These are phyloP conservation scores for Seiridium cupressi DNA, from an alignment of 2,329 filamentous ascomycete species.

Conservation along the genomic window DNA sequence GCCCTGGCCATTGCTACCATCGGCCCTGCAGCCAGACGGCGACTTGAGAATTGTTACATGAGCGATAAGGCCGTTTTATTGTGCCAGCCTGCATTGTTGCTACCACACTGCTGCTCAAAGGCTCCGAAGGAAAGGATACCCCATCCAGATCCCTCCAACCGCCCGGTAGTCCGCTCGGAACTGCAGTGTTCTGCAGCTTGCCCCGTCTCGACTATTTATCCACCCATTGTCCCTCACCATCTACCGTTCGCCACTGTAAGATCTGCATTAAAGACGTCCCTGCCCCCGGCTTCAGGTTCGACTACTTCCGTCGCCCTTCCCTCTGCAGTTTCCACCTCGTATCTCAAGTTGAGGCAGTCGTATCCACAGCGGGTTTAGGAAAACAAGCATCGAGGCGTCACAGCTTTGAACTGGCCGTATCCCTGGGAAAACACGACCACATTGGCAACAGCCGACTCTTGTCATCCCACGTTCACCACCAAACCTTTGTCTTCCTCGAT, in stretches of 20 bases:
- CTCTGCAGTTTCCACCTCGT: slow-evolving; percentile 7
- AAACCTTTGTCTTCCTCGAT: not conserved
- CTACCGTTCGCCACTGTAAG: not conserved
- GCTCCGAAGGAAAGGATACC: too few species aligned
- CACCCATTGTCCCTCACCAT: not conserved
- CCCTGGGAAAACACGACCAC: too few species aligned
- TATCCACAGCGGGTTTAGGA: slow-evolving; percentile 1
- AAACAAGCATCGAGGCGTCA: not conserved
- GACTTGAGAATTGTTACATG: too few species aligned
- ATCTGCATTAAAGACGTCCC: not conserved
- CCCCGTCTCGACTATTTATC: not conserved
- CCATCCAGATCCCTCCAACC: not conserved
- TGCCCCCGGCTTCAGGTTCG: not conserved
- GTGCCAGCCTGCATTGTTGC: too few species aligned
- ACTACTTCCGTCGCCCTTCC: slow-evolving; percentile 2
- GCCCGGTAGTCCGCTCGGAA: not conserved
- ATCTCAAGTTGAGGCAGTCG: slow-evolving; percentile 3
- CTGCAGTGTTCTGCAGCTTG: not conserved
- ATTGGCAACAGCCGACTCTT: not conserved
- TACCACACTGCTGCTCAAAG: too few species aligned
- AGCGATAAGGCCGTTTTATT: too few species aligned
- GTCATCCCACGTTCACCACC: not conserved
- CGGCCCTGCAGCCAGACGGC: not conserved
- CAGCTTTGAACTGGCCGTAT: not conserved
- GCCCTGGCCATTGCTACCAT: slow-evolving; percentile 5